Base-by-base conservation (phyloP, 805 yeast genomes). In the Saccharomycodes ludwigii region DNA sequence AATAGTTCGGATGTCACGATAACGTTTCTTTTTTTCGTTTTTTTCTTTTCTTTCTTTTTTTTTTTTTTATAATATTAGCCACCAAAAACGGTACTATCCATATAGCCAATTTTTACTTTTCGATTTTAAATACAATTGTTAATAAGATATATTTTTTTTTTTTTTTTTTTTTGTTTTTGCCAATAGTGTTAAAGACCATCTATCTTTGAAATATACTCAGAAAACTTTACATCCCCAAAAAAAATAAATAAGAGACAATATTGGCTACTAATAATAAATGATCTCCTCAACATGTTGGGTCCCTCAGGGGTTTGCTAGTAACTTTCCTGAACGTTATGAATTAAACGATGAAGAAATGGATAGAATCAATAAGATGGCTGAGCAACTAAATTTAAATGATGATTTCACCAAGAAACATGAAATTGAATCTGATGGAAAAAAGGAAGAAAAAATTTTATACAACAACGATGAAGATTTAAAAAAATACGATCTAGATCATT, bases 271-370 rank as follows among this genome's bases (percentile, higher is more conserved):
- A n/a, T 12, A 27, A 24, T 28, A 13, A 21, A 85, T 86, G 95
- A 78, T 88, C 41, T 84, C 98, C 24, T 79, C 96, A 18, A 76
- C 91, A 30, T 63, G 76, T 31, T 91, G 98, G 97, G 95, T 88
- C 16, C 96, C 97, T 30, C 73, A 95, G 48, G 98, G 98, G 4
- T 80, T 68, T 55, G 93, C 98, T 18, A 71, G 93, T 23, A 96
- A 86, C 55, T 82, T 77, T 50, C 97, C 98, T 5, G 83, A 74
- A 47, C 72, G 79, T 49, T 85, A 84, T 47, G 94, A 83, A 43
- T 61, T 88, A 33, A 76, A 85, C 43, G 97, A 91, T 40, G 88
- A 71, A 38, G 98, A 91, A 59, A 76, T 91, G 82, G 88, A 73
- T 35, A 71, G 96, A 58, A 85, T 91, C 51, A 71, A 76, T 39